Base-by-base conservation (phyloP, 495 filamentous ascomycete genomes). In the Tuber calosporum region DNA sequence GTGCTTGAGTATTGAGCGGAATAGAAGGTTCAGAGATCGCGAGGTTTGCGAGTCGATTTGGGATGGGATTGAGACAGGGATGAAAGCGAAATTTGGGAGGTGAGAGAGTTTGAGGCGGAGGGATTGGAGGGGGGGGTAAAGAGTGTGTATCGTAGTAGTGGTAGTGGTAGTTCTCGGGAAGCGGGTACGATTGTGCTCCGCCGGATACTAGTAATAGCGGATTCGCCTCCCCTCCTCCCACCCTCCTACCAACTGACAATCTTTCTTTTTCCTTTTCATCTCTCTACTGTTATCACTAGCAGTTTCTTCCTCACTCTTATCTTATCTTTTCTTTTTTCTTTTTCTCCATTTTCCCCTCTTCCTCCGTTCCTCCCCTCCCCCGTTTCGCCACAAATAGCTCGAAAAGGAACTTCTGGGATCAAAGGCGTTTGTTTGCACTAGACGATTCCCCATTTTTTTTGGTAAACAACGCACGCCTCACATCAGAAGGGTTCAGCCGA, bases 11-110 rank as follows among this genome's bases (percentile, higher is more conserved):
- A 87, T 99, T 4, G 94, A 97, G 79, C 91, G 94, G 72, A 95
- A 90, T 86, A 89, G 90, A 53, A 85, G 95, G 71, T 98, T 93
- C 90, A 85, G 95, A 75, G 95, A 99, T 84, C 83, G 93, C 15
- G 95, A 99, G 85, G 90, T 97, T 58, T 93, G 97, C 43, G 95
- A 99, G 88, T 86, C 86, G 66, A 92, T 99, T 71, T 99, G 95
- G 95, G 90, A 90, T 77, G 86, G 87, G 19, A 91, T 99, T 77
- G 95, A 99, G 85, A 89, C 88, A 76, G 89, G 90, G 70, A 97
- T 99, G 95, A 88, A 88, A 78, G 84, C 85, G 69, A 92, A 89
- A 78, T 62, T 62, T 62, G 53, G 53, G 53, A 62, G 53, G 26
- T 62, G 95, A 95, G 9, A 97, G 93, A 93, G 87, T 86, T 43